Percentiles rank a stretch among this genome's conserved stretches.
These are phyloP conservation scores for Lomentospora prolificans DNA, from an alignment of 2,329 filamentous ascomycete species.

Conservation along the genomic window DNA sequence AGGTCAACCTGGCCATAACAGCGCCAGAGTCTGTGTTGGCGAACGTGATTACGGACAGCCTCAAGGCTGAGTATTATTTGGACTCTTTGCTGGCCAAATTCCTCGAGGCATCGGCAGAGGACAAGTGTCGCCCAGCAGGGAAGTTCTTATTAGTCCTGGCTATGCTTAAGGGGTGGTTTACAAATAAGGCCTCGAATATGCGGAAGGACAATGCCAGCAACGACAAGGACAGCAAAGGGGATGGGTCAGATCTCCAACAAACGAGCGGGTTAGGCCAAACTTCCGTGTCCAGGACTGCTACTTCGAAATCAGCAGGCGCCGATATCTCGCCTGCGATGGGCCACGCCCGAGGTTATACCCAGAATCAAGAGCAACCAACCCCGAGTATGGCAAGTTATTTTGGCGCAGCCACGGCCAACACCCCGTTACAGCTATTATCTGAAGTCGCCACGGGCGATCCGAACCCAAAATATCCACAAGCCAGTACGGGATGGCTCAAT, in stretches of 20 bases:
- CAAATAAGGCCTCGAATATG: background rate
- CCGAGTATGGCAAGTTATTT: constrained; percentile 15
- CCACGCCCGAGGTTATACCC: background rate
- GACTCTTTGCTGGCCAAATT: constrained; percentile 63
- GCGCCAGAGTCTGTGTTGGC: constrained; percentile 56
- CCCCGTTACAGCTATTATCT: constrained; percentile 45
- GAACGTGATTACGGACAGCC: constrained; percentile 58
- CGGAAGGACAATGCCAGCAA: background rate
- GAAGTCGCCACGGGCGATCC: constrained; percentile 38
- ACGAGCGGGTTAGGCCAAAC: background rate
- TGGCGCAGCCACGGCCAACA: constrained; percentile 28
- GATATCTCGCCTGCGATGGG: background rate
- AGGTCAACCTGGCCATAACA: constrained; percentile 60
- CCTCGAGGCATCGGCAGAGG: constrained; percentile 49
- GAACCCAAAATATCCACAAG: background rate
- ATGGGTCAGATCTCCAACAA: background rate
- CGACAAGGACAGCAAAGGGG: background rate
- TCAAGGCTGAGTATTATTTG: constrained; percentile 57
- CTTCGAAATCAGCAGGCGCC: background rate
- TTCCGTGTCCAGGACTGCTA: background rate
- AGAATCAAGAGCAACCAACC: background rate
- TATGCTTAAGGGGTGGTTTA: constrained; percentile 63
- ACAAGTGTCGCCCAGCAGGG: constrained; percentile 53
- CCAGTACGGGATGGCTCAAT: background rate
- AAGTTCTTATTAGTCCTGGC: constrained; percentile 63